These are phyloP conservation scores for Pythium biforme DNA, from an alignment of 352 stramenopile genomes.

Conservation along the genomic window DNA sequence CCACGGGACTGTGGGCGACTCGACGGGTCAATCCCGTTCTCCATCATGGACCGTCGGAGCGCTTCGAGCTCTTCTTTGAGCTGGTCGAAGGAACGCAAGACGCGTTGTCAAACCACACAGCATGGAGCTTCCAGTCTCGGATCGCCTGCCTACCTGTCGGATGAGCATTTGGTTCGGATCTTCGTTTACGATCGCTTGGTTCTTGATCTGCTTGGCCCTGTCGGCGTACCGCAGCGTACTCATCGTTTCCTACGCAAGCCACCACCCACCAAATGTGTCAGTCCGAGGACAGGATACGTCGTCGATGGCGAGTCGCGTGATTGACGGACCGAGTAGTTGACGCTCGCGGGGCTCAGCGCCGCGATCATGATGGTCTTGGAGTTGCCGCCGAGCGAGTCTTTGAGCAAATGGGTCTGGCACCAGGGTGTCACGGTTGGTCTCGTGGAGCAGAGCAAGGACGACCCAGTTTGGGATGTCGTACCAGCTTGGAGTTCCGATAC, in stretches of 20 bases:
- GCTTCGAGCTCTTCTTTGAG: conserved; percentile 79
- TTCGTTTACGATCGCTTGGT: conserved; percentile 92
- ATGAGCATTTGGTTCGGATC: conserved; percentile 89
- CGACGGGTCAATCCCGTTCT: conserved; percentile 56
- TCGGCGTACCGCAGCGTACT: conserved; percentile 90
- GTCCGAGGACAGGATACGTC: too few species aligned
- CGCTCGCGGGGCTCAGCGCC: conserved; percentile 79
- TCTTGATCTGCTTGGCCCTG: conserved; percentile 92
- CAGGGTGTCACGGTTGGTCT: too few species aligned
- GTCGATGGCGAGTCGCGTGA: background rate
- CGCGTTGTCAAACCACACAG: background rate
- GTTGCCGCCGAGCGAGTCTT: conserved; percentile 85
- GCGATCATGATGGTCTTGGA: conserved; percentile 92
- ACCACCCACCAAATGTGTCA: too few species aligned
- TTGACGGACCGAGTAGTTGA: conserved; percentile 77
- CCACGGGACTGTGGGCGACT: conserved; percentile 52
- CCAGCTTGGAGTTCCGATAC: conserved; percentile 92
- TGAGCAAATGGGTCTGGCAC: conserved; percentile 84
- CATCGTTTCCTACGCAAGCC: conserved; percentile 81
- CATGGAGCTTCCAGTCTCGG: too few species aligned
- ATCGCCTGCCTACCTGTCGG: conserved; percentile 40
- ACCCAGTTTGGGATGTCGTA: too few species aligned
- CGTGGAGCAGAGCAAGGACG: too few species aligned
- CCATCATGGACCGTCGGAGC: conserved; percentile 65
- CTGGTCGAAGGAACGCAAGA: conserved; percentile 20